Evolutionary conservation across 768 basidiomycete genomes (phyloP).

Genomic region (Suillus bovinus): DNA sequence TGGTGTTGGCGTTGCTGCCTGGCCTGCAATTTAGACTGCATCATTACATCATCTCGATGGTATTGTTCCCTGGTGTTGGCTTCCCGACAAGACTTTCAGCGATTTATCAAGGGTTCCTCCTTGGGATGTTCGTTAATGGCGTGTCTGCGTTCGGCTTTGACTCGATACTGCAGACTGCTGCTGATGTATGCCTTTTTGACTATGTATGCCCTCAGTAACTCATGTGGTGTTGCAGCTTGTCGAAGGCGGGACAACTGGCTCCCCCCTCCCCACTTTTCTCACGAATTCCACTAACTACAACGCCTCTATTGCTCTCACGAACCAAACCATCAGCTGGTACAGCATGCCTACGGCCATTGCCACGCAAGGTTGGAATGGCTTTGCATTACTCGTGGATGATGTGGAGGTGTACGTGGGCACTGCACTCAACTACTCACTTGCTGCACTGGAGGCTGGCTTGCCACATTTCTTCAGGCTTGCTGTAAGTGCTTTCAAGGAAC

Average conservation of each 20-base stretch:
- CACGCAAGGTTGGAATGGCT: constrained; percentile 65
- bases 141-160: constrained; percentile 79
- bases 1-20: constrained; percentile 70
- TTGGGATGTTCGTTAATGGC: constrained; percentile 83
- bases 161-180: constrained; percentile 75
- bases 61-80: constrained; percentile 73
- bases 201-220: constrained; percentile 4
- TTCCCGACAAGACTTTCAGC: constrained; percentile 82
- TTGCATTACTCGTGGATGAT: constrained; percentile 81
- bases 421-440: constrained; percentile 71
- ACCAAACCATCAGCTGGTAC: constrained; percentile 62
- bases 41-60: constrained; percentile 80
- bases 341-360: constrained; percentile 36
- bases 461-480: constrained; percentile 82
- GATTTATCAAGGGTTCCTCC: constrained; percentile 76
- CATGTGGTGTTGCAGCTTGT: constrained; percentile 50
- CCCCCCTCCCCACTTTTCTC: constrained; percentile 66
- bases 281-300: constrained; percentile 76
- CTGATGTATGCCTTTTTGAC: constrained; percentile 48
- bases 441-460: constrained; percentile 54
- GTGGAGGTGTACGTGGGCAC: constrained; percentile 76
- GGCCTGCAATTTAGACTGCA: constrained; percentile 72
- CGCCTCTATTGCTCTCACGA: constrained; percentile 48
- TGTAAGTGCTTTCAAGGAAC: constrained; percentile 41
- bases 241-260: constrained; percentile 70